A percentile compares a stretch with the other conserved stretches of the same genome.
Conservation (phyloP, 345 rosid genomes). For the Eucalyptus marginata region DNA sequence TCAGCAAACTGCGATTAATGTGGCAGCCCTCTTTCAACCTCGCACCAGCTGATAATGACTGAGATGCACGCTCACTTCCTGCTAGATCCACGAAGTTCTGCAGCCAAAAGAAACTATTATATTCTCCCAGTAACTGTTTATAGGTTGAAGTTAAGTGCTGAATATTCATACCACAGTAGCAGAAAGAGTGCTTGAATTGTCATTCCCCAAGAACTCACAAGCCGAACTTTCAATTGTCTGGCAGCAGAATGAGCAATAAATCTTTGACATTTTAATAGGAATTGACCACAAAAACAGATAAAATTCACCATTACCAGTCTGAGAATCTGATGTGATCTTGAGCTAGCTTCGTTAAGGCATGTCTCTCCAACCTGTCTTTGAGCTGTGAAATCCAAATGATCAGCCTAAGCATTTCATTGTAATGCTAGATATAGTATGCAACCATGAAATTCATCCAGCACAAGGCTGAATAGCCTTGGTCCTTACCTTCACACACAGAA, state of each 20-base stretch:
- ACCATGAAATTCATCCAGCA: background rate
- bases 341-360: conserved; percentile 81
- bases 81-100: conserved; percentile 96
- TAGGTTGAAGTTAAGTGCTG: background rate
- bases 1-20: conserved; percentile 86
- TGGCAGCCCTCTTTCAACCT: conserved; percentile 96
- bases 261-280: background rate
- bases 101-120: background rate
- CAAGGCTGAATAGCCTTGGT: background rate
- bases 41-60: conserved; percentile 76
- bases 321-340: conserved; percentile 96
- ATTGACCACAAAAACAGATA: background rate
- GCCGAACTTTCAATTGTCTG: conserved; percentile 86
- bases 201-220: conserved; percentile 48
- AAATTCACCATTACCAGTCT: conserved; percentile 47
- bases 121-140: background rate
- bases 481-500: conserved; percentile 62
- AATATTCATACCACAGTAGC: conserved; percentile 62
- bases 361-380: conserved; percentile 97
- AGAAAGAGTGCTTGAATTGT: conserved; percentile 60
- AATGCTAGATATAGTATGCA: background rate
- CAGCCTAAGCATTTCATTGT: background rate
- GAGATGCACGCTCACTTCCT: conserved; percentile 99
- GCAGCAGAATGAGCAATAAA: background rate
- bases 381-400: conserved; percentile 33